Evolutionary conservation across 1,284 basidiomycete species (phyloP).

Genomic region (Ceratobasidium sp.): DNA sequence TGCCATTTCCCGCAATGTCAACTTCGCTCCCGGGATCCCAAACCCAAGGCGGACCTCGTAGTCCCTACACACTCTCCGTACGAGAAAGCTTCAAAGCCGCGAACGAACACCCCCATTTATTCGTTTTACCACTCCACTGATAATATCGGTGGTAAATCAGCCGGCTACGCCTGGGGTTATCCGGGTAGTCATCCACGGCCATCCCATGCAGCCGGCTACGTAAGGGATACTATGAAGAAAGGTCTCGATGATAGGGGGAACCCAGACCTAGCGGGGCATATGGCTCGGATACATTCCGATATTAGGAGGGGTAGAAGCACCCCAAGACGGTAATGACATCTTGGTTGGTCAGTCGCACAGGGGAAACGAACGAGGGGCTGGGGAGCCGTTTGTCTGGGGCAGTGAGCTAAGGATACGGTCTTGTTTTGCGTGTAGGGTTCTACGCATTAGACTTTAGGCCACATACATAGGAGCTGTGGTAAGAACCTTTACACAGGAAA

Average conservation of each 20-base stretch:
- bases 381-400: too few relatives aligned
- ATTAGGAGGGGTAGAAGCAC: background rate
- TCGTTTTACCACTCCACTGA: constrained; percentile 16
- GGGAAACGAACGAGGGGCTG: too few relatives aligned
- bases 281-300: too few relatives aligned
- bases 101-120: background rate
- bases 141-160: constrained; percentile 31
- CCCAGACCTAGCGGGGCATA: too few relatives aligned
- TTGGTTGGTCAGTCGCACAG: background rate
- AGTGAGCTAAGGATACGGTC: too few relatives aligned
- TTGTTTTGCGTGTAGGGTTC: too few relatives aligned
- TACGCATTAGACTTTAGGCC: too few relatives aligned
- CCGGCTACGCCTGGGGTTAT: constrained; percentile 38
- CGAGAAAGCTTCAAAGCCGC: background rate
- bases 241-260: background rate
- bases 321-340: too few relatives aligned
- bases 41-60: background rate
- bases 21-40: background rate
- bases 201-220: background rate
- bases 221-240: constrained; percentile 35
- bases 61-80: background rate
- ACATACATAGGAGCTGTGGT: too few relatives aligned
- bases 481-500: too few relatives aligned
- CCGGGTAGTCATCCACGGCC: constrained; percentile 19
- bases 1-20: background rate